phyloP scores from a whole-genome alignment of 257 asterid species.

The Gentiana macrophylla region DNA sequence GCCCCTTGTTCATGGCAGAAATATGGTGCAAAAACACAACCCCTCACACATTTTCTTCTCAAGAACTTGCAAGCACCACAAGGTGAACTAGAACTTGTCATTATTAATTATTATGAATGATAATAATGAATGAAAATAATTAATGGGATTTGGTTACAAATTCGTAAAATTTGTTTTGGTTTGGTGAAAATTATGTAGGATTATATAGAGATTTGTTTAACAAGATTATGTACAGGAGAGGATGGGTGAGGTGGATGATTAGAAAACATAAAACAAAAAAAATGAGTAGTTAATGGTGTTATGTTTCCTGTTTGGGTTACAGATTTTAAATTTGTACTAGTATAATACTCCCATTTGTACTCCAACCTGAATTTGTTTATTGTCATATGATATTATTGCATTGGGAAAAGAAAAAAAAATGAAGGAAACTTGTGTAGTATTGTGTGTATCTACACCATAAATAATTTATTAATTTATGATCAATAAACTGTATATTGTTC shows the following conservation, averaged over 20 bases:
- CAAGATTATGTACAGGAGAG: conserved; percentile 20
- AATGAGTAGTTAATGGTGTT: conserved; percentile 29
- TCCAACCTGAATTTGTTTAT: conserved; percentile 25
- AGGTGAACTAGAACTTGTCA: conserved; percentile 17
- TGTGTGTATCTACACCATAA: too few relatives aligned
- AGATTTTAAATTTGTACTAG: conserved; percentile 21
- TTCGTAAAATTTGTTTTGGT: background rate
- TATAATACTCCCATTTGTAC: conserved; percentile 20
- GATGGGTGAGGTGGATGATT: conserved; percentile 32
- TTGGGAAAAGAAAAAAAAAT: too few relatives aligned
- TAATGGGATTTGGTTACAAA: conserved; percentile 22
- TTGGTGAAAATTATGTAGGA: too few relatives aligned
- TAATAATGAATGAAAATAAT: too few relatives aligned
- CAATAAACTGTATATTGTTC: too few relatives aligned
- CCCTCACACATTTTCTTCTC: conserved; percentile 54
- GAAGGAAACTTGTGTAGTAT: too few relatives aligned
- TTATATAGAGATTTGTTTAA: conserved; percentile 24
- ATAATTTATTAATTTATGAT: too few relatives aligned
- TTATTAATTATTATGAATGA: background rate
- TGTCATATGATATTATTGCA: conserved; percentile 36
- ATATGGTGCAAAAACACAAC: conserved; percentile 66
- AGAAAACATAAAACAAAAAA: conserved; percentile 3
- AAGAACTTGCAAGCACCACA: conserved; percentile 71
- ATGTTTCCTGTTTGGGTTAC: conserved; percentile 80
- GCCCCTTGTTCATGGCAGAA: conserved; percentile 66